A percentile compares a stretch with the other conserved stretches of the same genome.
These are phyloP conservation scores for Inga oerstediana DNA, from an alignment of 306 rosid species.

Conservation along the genomic window DNA sequence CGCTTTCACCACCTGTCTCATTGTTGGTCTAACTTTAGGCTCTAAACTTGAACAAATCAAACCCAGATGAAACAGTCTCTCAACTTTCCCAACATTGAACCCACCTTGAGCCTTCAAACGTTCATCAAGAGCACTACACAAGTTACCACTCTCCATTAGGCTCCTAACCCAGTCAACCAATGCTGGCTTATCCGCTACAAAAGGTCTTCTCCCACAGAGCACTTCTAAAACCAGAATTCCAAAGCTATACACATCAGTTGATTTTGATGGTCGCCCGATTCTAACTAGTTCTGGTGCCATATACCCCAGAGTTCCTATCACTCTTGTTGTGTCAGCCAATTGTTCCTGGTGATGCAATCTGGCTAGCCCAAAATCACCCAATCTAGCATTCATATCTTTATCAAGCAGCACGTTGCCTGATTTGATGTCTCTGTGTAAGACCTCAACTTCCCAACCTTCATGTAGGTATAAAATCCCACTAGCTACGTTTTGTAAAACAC, in stretches of 20 bases:
- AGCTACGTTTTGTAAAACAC: constrained; percentile 65
- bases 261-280: constrained; percentile 49
- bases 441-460: constrained; percentile 79
- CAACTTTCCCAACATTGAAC: constrained; percentile 43
- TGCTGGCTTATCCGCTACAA: constrained; percentile 52
- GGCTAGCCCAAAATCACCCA: constrained; percentile 78
- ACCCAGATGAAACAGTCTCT: constrained; percentile 64
- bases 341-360: constrained; percentile 53
- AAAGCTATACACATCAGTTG: constrained; percentile 65
- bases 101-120: constrained; percentile 47
- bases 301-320: constrained; percentile 74
- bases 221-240: constrained; percentile 71
- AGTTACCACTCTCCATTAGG: constrained; percentile 45
- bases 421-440: constrained; percentile 77
- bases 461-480: constrained; percentile 68
- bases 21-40: constrained; percentile 61
- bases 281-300: constrained; percentile 69
- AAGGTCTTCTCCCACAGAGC: constrained; percentile 62
- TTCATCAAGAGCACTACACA: constrained; percentile 52
- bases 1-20: constrained; percentile 62
- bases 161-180: constrained; percentile 60
- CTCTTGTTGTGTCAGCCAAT: constrained; percentile 48
- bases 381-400: constrained; percentile 69
- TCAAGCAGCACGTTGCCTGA: constrained; percentile 70
- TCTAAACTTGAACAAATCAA: constrained; percentile 63